Evolutionary conservation across 2,329 filamentous ascomycete genomes (phyloP).

Genomic region (Curvularia sp.): DNA sequence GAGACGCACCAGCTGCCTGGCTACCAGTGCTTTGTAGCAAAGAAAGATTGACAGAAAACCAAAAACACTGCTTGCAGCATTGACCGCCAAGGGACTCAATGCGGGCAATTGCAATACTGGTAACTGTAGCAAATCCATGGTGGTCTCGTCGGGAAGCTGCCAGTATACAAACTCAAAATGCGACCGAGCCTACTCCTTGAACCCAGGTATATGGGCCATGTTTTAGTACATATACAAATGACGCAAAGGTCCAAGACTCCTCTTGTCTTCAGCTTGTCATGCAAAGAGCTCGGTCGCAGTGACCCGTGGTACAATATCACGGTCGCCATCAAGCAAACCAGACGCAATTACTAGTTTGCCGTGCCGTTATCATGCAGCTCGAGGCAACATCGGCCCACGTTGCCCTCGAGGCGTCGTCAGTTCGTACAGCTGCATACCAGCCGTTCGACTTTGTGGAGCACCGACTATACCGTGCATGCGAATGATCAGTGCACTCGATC

Average conservation of each 20-base stretch:
- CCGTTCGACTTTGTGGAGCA: constrained; percentile 1
- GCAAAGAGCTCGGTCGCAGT: constrained; percentile 6
- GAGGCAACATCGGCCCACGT: constrained; percentile 12
- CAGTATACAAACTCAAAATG: constrained; percentile 1
- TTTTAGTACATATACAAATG: constrained; percentile 15
- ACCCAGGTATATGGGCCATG: background rate
- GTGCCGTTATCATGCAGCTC: constrained; percentile 20
- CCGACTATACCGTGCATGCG: background rate
- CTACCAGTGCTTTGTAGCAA: constrained; percentile 20
- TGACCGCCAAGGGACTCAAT: constrained; percentile 15
- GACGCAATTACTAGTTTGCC: constrained; percentile 10
- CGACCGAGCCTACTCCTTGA: constrained; percentile 2
- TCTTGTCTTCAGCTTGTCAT: constrained; percentile 3
- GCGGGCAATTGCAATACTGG: constrained; percentile 9
- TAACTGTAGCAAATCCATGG: constrained; percentile 14
- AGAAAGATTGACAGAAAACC: constrained; percentile 22
- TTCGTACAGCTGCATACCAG: constrained; percentile 1
- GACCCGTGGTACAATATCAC: background rate
- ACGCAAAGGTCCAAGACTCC: background rate
- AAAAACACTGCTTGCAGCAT: constrained; percentile 20
- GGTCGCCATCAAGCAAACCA: constrained; percentile 2
- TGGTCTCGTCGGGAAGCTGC: background rate
- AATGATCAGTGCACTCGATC: background rate
- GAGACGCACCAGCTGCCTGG: constrained; percentile 15
- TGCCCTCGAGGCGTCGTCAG: constrained; percentile 3